Conservation (phyloP, 2,329 filamentous ascomycete species). For the Ceratocystis harringtonii region DNA sequence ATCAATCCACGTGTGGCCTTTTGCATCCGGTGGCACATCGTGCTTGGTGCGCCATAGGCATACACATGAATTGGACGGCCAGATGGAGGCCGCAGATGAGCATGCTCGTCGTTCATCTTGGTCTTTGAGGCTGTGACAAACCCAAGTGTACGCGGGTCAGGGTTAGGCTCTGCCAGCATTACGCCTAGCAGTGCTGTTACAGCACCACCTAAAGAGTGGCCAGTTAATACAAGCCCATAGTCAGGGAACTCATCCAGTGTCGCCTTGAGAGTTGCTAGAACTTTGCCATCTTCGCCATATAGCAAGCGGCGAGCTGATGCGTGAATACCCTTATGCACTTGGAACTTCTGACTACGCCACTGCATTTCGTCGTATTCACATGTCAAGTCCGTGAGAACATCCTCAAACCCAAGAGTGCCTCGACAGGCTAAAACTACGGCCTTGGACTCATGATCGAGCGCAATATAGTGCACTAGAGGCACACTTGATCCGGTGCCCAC, state of each 20-base stretch:
- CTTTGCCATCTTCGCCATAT: conserved; percentile 50
- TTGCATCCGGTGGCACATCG: conserved; percentile 54
- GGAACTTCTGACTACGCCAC: conserved; percentile 50
- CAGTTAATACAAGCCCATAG: conserved; percentile 55
- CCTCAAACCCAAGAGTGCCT: conserved; percentile 58
- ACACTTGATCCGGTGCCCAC: conserved; percentile 43
- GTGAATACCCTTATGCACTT: conserved; percentile 61
- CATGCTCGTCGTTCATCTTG: conserved; percentile 4
- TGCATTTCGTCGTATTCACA: conserved; percentile 54
- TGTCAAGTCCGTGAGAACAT: conserved; percentile 58
- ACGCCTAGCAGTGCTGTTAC: conserved; percentile 56
- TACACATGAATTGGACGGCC: conserved; percentile 64
- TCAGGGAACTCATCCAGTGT: conserved; percentile 51
- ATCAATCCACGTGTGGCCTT: conserved; percentile 58
- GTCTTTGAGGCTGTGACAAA: conserved; percentile 47
- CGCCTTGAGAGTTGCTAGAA: conserved; percentile 49
- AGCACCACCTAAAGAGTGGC: conserved; percentile 53
- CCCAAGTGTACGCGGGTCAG: conserved; percentile 30
- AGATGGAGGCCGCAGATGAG: conserved; percentile 31
- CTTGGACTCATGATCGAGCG: conserved; percentile 54
- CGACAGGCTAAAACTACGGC: conserved; percentile 59
- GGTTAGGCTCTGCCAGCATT: conserved; percentile 51
- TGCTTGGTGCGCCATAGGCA: conserved; percentile 60
- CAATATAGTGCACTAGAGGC: conserved; percentile 58
- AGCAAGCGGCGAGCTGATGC: conserved; percentile 53